Evolutionary conservation across 2,329 filamentous ascomycete species (phyloP), one percentile per base, ranked within the genome.

Genomic region (Trichoderma sp.): DNA sequence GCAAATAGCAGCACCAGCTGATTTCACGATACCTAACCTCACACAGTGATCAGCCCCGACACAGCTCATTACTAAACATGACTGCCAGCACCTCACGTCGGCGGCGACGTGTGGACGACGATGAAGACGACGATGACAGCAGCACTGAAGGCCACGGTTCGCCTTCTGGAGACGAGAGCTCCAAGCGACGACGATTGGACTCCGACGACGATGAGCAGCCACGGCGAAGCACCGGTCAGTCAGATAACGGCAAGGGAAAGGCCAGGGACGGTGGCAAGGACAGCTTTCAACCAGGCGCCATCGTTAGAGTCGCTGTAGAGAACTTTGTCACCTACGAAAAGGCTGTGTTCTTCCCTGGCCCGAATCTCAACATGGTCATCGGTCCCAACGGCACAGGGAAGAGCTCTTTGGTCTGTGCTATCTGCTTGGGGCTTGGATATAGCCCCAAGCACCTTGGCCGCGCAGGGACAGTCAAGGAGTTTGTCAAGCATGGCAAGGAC

Each of bases 351-450:
- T 91, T 93, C 75, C 95, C 95, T 14, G 97, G 97, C 0, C 96
- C 97, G 1, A 96, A 94, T 82, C 85, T 99, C 81, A 99, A 99
- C 83, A 98, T 99, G 96, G 93, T 99, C 71, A 98, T 99, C 79
- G 97, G 97, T 0, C 97, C 97, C n/a, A 99, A 99, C 81, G 97
- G 97, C 41, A 98, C 97, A 0, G 97, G 97, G 74, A 99, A 99
- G 85, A 98, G 96, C 85, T 98, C 97, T 0, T 88, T 99, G 31
- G 96, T 99, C 60, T 99, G 97, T 84, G 97, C 97, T 62, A 97
- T 99, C 79, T 98, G 97, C 81, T 86, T 99, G 16, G 97, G 97
- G 3, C 86, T 99, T 31, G 97, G 97, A 65, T 98, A 93, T 88
- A 90, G 91, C 38, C 92, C 95, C 29, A 91, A 93, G 84, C 91